These are phyloP conservation scores for Crithidia thermophila DNA, from an alignment of 208 protist genomes.

Conservation along the genomic window DNA sequence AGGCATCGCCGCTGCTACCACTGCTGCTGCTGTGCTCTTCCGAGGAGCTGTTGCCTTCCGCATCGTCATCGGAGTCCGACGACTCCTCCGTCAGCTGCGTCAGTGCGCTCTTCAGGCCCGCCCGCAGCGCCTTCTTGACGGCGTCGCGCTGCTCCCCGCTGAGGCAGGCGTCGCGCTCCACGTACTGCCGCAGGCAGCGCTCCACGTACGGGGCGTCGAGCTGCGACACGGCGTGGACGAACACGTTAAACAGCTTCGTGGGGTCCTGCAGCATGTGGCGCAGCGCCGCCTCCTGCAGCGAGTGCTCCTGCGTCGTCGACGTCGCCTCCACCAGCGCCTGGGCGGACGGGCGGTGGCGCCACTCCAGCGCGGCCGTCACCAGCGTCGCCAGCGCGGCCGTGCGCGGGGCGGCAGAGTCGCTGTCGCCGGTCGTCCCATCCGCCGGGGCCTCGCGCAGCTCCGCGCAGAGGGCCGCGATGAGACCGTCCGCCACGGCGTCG, in stretches of 20 bases:
- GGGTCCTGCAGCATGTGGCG: slow-evolving; percentile 62
- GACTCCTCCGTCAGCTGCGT: slow-evolving; percentile 30
- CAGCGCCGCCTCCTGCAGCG: slow-evolving; percentile 43
- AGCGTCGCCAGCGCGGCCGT: slow-evolving; percentile 18
- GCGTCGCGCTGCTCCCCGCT: slow-evolving; percentile 32
- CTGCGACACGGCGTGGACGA: slow-evolving; percentile 39
- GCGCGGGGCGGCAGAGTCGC: background rate
- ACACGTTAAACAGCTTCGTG: slow-evolving; percentile 31
- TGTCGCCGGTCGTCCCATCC: background rate
- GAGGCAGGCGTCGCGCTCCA: slow-evolving; percentile 8
- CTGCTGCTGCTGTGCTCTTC: background rate
- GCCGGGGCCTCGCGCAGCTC: slow-evolving; percentile 6
- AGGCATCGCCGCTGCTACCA: background rate
- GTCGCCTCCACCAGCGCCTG: slow-evolving; percentile 40
- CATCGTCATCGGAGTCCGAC: slow-evolving; percentile 23
- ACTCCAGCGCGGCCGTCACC: slow-evolving; percentile 35
- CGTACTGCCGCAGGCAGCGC: slow-evolving; percentile 38
- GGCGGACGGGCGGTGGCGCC: slow-evolving; percentile 27
- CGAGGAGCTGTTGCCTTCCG: no score
- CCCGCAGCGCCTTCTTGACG: slow-evolving; percentile 42
- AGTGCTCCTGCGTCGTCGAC: slow-evolving; percentile 23
- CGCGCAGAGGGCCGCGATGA: slow-evolving; percentile 11
- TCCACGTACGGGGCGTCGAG: slow-evolving; percentile 51
- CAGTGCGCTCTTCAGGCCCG: slow-evolving; percentile 33
- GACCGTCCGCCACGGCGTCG: slow-evolving; percentile 14